Percentiles rank a stretch among this genome's conserved stretches.
Evolutionary conservation across 2,329 filamentous ascomycete genomes (phyloP).

Genomic region (Bipolaris victoriae): DNA sequence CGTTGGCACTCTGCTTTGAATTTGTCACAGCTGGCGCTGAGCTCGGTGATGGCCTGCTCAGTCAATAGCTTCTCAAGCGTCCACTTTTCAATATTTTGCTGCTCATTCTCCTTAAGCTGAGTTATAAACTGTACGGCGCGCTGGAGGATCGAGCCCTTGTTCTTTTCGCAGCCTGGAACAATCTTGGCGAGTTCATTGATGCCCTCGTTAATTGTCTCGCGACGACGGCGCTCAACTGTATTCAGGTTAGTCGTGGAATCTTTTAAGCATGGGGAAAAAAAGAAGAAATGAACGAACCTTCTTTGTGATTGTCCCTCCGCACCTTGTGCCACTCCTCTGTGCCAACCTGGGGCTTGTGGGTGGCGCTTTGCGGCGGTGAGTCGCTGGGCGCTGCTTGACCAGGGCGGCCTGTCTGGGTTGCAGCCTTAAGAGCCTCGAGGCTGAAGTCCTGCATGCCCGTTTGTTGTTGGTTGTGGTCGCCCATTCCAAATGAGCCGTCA

Average conservation of each 20-base stretch:
- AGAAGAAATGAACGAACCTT: constrained; percentile 66
- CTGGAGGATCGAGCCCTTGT: constrained; percentile 95
- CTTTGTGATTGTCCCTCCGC: constrained; percentile 97
- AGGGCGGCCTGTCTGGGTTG: constrained; percentile 55
- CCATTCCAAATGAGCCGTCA: constrained; percentile 53
- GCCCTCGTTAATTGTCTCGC: constrained; percentile 98
- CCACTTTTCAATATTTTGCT: constrained; percentile 93
- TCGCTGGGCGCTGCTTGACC: constrained; percentile 46
- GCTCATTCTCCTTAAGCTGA: constrained; percentile 91
- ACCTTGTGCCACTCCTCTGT: constrained; percentile 98
- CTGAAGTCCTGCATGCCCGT: constrained; percentile 48
- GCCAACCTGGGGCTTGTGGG: constrained; percentile 82
- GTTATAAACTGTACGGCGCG: constrained; percentile 93
- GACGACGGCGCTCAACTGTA: constrained; percentile 89
- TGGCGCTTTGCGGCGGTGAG: constrained; percentile 41
- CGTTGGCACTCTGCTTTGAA: constrained; percentile 80
- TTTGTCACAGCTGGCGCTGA: constrained; percentile 86
- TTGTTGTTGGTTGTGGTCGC: constrained; percentile 51
- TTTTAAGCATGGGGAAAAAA: not conserved
- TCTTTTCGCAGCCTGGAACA: constrained; percentile 96
- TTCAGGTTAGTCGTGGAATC: constrained; percentile 11
- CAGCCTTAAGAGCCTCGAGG: constrained; percentile 59
- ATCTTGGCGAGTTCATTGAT: constrained; percentile 99
- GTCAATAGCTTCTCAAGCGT: constrained; percentile 88
- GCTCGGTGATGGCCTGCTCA: constrained; percentile 86